Conservation (phyloP, 2,329 filamentous ascomycete genomes). For the Botrytis fragariae region DNA sequence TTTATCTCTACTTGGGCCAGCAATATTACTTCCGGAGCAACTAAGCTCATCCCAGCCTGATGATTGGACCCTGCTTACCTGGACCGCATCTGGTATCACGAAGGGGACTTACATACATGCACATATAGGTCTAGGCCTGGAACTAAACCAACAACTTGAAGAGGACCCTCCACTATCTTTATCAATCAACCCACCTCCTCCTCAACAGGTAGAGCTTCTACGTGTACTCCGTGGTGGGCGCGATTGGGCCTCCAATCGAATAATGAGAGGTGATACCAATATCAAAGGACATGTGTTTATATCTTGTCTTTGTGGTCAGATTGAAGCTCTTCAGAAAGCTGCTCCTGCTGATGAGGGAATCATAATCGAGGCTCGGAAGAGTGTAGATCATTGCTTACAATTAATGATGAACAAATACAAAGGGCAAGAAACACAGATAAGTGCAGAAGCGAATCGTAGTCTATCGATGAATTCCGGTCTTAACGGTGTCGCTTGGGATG, state of each 20-base stretch:
- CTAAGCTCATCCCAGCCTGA: neutral
- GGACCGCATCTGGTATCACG: neutral
- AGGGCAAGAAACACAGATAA: constrained; percentile 10
- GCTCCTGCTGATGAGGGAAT: constrained; percentile 22
- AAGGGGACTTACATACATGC: constrained; percentile 1
- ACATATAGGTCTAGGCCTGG: constrained; percentile 6
- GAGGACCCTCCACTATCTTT: constrained; percentile 14
- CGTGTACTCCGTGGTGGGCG: neutral
- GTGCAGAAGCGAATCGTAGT: neutral
- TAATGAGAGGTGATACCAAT: constrained; percentile 45
- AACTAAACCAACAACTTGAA: constrained; percentile 29
- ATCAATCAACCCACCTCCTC: neutral
- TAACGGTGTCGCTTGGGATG: neutral
- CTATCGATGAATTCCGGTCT: neutral
- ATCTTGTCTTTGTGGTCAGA: constrained; percentile 42
- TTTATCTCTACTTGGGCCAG: constrained; percentile 22
- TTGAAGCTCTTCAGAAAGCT: constrained; percentile 37
- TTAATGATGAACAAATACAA: constrained; percentile 20
- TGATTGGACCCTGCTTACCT: constrained; percentile 12
- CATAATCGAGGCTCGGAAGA: constrained; percentile 26
- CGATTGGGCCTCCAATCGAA: constrained; percentile 24
- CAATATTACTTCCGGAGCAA: constrained; percentile 9
- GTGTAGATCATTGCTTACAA: constrained; percentile 25
- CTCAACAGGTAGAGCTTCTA: constrained; percentile 12
- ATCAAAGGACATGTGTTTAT: constrained; percentile 46